Evolutionary conservation across 139 green algal species (phyloP).

Genomic region (Mesotaenium endlicherianum): DNA sequence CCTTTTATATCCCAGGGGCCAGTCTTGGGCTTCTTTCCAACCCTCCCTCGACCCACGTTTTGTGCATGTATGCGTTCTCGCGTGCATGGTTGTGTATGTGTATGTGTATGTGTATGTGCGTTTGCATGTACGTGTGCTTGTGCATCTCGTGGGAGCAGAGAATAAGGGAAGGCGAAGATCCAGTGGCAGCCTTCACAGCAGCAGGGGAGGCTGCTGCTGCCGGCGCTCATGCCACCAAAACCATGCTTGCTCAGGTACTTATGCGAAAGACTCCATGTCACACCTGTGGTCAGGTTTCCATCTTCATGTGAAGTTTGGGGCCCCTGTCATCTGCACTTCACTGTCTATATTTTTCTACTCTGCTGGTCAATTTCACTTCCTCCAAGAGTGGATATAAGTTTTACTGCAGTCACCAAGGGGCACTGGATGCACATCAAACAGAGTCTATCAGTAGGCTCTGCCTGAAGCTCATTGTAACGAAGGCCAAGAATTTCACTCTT

Average conservation of each 20-base stretch:
- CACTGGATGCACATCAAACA: background rate
- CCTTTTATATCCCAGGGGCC: too few relatives aligned
- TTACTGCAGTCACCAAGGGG: background rate
- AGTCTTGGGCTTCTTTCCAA: background rate
- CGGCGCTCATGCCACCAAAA: constrained; percentile 18
- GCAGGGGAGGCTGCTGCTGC: constrained; percentile 20
- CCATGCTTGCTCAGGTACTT: constrained; percentile 23
- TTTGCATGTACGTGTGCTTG: background rate
- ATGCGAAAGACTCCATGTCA: background rate
- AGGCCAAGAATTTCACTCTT: too few relatives aligned
- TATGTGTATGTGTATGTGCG: too few relatives aligned
- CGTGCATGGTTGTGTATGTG: too few relatives aligned
- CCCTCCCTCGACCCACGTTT: background rate
- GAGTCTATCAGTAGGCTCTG: too few relatives aligned
- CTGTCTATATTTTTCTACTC: constrained; percentile 7
- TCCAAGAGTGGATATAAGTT: background rate
- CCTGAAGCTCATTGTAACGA: too few relatives aligned
- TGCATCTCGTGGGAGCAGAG: background rate
- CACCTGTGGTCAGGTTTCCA: background rate
- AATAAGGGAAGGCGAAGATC: background rate
- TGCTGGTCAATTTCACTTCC: background rate
- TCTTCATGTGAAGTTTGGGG: background rate
- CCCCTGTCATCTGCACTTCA: background rate
- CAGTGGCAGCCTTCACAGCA: constrained; percentile 2
- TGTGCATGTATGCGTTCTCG: background rate